Evolutionary conservation across 495 filamentous ascomycete species (phyloP).

Genomic region (Aspergillus mulundensis): DNA sequence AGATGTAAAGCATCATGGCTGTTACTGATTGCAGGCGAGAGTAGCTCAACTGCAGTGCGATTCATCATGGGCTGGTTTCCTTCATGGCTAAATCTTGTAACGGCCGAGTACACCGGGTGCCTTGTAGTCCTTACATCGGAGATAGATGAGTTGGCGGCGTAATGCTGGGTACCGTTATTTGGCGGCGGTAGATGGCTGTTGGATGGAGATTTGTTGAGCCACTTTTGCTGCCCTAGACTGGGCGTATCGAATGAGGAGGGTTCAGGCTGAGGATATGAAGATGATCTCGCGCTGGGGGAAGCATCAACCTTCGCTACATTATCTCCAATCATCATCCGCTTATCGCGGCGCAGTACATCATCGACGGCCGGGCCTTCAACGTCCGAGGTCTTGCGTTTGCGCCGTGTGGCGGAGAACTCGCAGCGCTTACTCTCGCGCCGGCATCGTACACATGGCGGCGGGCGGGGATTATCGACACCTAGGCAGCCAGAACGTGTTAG

Average conservation of each 20-base stretch:
- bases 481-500: constrained; percentile 8
- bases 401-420: constrained; percentile 91
- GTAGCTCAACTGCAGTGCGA: constrained; percentile 49
- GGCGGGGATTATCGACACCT: constrained; percentile 85
- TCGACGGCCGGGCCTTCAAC: constrained; percentile 52
- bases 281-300: constrained; percentile 22
- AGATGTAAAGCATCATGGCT: constrained; percentile 57
- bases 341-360: constrained; percentile 47
- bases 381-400: constrained; percentile 78
- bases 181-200: constrained; percentile 11
- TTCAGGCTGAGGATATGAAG: constrained; percentile 28
- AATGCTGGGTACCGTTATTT: constrained; percentile 17
- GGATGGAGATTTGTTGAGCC: constrained; percentile 27
- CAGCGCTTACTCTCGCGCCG: constrained; percentile 91
- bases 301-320: constrained; percentile 29
- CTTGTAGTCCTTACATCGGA: constrained; percentile 29
- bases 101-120: constrained; percentile 24
- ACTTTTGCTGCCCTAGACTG: constrained; percentile 27
- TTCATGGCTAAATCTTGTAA: constrained; percentile 27
- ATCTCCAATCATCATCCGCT: constrained; percentile 47
- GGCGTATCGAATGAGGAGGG: constrained; percentile 25
- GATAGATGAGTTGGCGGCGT: constrained; percentile 25
- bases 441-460: constrained; percentile 91
- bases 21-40: constrained; percentile 55
- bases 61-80: constrained; percentile 49